A percentile compares a stretch with the other conserved stretches of the same genome.
phyloP scores from a whole-genome alignment of 495 filamentous ascomycete genomes.

The Podospora tetraspora region DNA sequence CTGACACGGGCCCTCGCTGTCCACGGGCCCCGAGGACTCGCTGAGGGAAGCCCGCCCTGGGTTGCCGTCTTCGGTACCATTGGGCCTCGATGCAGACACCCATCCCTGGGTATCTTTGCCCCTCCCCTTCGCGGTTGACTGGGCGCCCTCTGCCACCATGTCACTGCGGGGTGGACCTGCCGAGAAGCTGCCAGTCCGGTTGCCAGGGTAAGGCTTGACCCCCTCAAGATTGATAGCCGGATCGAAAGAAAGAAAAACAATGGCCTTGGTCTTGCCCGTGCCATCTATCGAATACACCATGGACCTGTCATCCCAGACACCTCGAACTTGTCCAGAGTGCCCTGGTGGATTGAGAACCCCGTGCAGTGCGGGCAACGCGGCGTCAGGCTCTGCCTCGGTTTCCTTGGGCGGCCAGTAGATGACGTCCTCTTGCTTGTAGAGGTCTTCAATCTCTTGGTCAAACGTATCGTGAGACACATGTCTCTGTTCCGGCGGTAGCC shows the following conservation, averaged over 20 bases:
- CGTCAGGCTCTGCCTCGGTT: conserved; percentile 25
- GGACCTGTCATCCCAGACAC: conserved; percentile 57
- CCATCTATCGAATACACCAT: conserved; percentile 50
- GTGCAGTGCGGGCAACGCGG: conserved; percentile 43
- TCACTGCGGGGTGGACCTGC: conserved; percentile 4
- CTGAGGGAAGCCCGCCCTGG: neutral
- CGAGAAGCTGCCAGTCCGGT: neutral
- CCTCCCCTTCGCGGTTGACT: conserved; percentile 18
- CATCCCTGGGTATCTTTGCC: neutral
- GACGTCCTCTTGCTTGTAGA: conserved; percentile 48
- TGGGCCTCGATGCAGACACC: neutral
- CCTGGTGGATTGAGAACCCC: conserved; percentile 53
- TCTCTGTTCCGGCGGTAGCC: neutral
- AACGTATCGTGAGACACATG: conserved; percentile 9
- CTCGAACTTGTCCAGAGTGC: conserved; percentile 43
- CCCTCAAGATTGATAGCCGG: conserved; percentile 35
- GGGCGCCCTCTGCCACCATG: neutral
- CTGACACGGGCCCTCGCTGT: neutral
- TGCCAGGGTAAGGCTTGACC: conserved; percentile 16
- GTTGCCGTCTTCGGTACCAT: neutral
- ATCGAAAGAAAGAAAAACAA: conserved; percentile 63
- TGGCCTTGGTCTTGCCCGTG: conserved; percentile 36
- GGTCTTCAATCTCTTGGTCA: conserved; percentile 30
- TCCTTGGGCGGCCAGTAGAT: conserved; percentile 56
- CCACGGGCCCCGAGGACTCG: neutral